Percentiles rank a stretch among this genome's conserved stretches.
Evolutionary conservation across 345 rosid species (phyloP).

Genomic region (Populus euphratica): DNA sequence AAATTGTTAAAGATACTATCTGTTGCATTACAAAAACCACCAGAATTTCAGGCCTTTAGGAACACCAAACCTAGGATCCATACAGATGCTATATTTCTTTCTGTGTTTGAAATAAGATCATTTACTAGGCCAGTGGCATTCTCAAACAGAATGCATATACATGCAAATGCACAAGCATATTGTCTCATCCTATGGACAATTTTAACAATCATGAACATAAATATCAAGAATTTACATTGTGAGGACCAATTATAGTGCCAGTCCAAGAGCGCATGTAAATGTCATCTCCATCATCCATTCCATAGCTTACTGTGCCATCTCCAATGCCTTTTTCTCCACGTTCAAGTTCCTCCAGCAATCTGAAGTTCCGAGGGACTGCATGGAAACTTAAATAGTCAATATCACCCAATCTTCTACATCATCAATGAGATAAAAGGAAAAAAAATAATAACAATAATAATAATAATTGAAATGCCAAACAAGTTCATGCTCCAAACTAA

Average conservation of each 20-base stretch:
- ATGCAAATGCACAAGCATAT: not conserved
- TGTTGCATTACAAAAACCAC: not conserved
- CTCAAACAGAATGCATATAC: not conserved
- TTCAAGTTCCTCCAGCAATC: slow-evolving; percentile 85
- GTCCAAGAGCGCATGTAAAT: slow-evolving; percentile 93
- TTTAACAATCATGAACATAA: not conserved
- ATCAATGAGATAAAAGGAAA: not conserved
- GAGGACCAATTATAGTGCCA: slow-evolving; percentile 87
- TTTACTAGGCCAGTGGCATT: not conserved
- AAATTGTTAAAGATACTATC: not conserved
- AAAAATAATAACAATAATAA: not conserved
- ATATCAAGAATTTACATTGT: slow-evolving; percentile 53
- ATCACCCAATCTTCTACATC: not conserved
- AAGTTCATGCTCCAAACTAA: not conserved
- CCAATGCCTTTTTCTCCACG: slow-evolving; percentile 92
- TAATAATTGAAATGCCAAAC: not conserved
- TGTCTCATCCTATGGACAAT: not conserved
- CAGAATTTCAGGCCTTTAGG: not conserved
- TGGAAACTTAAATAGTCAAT: slow-evolving; percentile 7
- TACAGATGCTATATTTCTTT: not conserved
- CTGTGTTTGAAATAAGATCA: not conserved
- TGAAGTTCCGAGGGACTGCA: slow-evolving; percentile 78
- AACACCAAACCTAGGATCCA: not conserved
- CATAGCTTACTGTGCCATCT: slow-evolving; percentile 90
- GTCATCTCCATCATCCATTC: slow-evolving; percentile 92